Evolutionary conservation across 2,329 filamentous ascomycete genomes (phyloP).

Genomic region (Penicillium sp.): DNA sequence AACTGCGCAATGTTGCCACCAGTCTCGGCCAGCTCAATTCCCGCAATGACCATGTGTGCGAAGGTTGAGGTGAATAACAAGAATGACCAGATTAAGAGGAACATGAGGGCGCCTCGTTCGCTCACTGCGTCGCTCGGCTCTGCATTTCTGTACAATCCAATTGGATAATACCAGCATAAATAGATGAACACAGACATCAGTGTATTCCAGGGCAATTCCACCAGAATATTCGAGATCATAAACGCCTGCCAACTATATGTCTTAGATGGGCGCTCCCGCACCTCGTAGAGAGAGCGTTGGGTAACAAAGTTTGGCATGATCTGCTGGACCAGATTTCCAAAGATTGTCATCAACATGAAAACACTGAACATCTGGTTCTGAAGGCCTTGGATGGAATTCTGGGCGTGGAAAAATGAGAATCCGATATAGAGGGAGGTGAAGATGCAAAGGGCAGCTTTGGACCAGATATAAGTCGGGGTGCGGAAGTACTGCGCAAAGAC

Average conservation of each 20-base stretch:
- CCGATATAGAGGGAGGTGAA: conserved; percentile 69
- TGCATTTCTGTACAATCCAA: conserved; percentile 49
- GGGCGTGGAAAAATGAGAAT: conserved; percentile 73
- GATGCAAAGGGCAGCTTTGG: conserved; percentile 70
- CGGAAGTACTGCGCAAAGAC: not conserved
- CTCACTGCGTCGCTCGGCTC: conserved; percentile 32
- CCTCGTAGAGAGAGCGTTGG: conserved; percentile 57
- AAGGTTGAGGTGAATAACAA: conserved; percentile 72
- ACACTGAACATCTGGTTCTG: conserved; percentile 86
- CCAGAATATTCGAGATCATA: conserved; percentile 40
- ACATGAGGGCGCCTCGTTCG: conserved; percentile 63
- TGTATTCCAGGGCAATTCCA: conserved; percentile 35
- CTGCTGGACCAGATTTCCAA: conserved; percentile 57
- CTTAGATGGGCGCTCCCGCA: conserved; percentile 61
- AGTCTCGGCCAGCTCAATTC: conserved; percentile 69
- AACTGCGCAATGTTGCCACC: conserved; percentile 75
- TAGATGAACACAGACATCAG: conserved; percentile 61
- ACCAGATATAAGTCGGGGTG: conserved; percentile 59
- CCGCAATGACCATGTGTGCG: conserved; percentile 70
- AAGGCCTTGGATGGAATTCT: conserved; percentile 71
- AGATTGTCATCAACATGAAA: conserved; percentile 68
- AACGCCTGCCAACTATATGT: conserved; percentile 71
- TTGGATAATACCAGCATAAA: conserved; percentile 70
- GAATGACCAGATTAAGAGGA: conserved; percentile 65
- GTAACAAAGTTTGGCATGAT: conserved; percentile 56